Percentiles rank a stretch among this genome's conserved stretches.
These are phyloP conservation scores for Leishmania braziliensis DNA, from an alignment of 208 protist genomes.

Conservation along the genomic window DNA sequence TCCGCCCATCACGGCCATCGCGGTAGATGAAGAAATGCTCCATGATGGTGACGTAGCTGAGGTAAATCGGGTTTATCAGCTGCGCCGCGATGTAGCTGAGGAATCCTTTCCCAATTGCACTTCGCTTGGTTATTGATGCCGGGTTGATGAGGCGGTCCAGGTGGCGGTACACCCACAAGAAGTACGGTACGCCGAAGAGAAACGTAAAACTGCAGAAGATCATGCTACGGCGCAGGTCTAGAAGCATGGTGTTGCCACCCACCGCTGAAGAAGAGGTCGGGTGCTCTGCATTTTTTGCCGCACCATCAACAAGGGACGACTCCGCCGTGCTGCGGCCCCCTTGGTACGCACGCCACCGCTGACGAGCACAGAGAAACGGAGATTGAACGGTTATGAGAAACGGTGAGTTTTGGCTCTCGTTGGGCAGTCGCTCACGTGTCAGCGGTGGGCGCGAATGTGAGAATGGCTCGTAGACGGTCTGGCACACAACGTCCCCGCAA, in stretches of 20 bases:
- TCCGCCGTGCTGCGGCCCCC: not conserved
- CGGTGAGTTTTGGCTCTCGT: slow-evolving; percentile 34
- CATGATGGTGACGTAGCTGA: slow-evolving; percentile 69
- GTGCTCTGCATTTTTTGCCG: not conserved
- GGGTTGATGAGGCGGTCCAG: slow-evolving; percentile 57
- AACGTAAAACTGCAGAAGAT: slow-evolving; percentile 84
- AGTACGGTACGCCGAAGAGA: slow-evolving; percentile 69
- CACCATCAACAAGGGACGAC: not conserved
- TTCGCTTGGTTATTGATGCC: slow-evolving; percentile 45
- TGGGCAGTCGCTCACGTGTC: slow-evolving; percentile 36
- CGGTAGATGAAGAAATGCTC: slow-evolving; percentile 83
- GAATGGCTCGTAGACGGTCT: slow-evolving; percentile 59
- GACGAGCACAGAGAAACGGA: slow-evolving; percentile 33
- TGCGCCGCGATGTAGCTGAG: slow-evolving; percentile 67
- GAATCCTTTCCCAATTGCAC: slow-evolving; percentile 68
- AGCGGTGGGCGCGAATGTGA: slow-evolving; percentile 35
- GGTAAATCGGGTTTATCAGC: slow-evolving; percentile 62
- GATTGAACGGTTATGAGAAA: slow-evolving; percentile 52
- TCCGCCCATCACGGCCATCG: slow-evolving; percentile 65
- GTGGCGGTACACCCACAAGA: slow-evolving; percentile 55
- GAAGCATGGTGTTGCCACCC: slow-evolving; percentile 36
- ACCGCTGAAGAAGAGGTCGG: not conserved
- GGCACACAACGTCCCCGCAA: slow-evolving; percentile 73
- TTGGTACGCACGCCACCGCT: slow-evolving; percentile 8
- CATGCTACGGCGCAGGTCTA: slow-evolving; percentile 77